These are phyloP conservation scores for Citrus maxima DNA, from an alignment of 345 rosid genomes.

Conservation along the genomic window DNA sequence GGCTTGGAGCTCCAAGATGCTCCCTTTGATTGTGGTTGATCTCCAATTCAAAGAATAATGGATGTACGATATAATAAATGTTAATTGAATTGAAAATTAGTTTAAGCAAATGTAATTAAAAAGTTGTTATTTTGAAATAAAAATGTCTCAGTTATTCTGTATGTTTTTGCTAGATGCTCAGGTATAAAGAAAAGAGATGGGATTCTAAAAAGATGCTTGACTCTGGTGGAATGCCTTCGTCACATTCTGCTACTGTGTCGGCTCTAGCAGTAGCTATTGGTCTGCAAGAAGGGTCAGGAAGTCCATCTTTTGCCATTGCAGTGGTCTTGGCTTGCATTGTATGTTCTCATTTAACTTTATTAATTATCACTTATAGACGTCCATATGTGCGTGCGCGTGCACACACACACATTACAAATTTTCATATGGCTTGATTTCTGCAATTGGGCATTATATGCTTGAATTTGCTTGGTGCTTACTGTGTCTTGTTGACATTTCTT, in stretches of 20 bases:
- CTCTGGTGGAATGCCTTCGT: constrained; percentile 99
- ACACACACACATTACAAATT: neutral
- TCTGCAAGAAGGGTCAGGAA: constrained; percentile 70
- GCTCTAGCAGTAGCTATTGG: constrained; percentile 84
- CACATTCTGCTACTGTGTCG: constrained; percentile 94
- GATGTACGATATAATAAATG: no score
- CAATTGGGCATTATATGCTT: neutral
- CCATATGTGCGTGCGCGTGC: no score
- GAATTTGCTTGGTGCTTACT: neutral
- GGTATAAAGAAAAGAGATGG: constrained; percentile 96
- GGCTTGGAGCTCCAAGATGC: neutral
- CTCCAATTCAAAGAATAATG: neutral
- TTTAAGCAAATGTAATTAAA: neutral
- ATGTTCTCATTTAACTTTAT: constrained; percentile 28
- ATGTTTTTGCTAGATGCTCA: constrained; percentile 61
- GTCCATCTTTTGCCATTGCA: constrained; percentile 82
- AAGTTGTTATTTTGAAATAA: neutral
- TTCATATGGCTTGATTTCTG: neutral
- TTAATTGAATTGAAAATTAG: neutral
- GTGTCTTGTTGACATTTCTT: no score
- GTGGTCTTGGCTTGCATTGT: constrained; percentile 85
- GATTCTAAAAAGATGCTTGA: constrained; percentile 79
- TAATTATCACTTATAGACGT: neutral
- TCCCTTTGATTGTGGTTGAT: neutral
- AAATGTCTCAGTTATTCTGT: constrained; percentile 29